These are phyloP conservation scores for Globisporangium rhizosaccharum DNA, from an alignment of 352 stramenopile species.

Conservation along the genomic window DNA sequence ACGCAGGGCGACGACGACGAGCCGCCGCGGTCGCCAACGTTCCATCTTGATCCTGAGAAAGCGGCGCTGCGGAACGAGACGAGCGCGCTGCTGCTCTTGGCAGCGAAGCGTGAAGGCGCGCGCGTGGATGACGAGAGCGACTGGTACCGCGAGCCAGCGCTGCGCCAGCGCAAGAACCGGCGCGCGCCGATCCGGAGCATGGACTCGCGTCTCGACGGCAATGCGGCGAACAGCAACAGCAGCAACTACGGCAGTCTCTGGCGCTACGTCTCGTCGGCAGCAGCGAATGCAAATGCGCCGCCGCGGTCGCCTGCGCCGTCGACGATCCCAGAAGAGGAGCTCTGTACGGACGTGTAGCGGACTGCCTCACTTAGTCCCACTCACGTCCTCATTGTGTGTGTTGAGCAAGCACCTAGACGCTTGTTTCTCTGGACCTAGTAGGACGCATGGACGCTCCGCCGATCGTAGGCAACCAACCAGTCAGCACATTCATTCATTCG, in stretches of 20 bases:
- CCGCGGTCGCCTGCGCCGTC: slow-evolving; percentile 1
- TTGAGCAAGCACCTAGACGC: too few species aligned
- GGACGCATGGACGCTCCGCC: too few species aligned
- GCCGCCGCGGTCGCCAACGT: slow-evolving; percentile 3
- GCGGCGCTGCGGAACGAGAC: slow-evolving; percentile 18
- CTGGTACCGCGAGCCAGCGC: slow-evolving; percentile 63
- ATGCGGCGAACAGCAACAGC: not conserved
- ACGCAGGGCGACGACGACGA: slow-evolving; percentile 7
- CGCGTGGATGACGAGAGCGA: slow-evolving; percentile 52
- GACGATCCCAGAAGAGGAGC: slow-evolving; percentile 7
- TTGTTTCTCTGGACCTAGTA: too few species aligned
- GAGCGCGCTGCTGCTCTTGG: slow-evolving; percentile 32
- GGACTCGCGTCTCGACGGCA: slow-evolving; percentile 8
- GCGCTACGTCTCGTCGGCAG: not conserved
- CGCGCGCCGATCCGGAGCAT: slow-evolving; percentile 5
- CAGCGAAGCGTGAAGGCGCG: slow-evolving; percentile 27
- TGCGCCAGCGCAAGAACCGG: slow-evolving; percentile 29
- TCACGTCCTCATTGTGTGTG: too few species aligned
- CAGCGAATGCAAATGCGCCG: not conserved
- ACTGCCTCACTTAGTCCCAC: too few species aligned
- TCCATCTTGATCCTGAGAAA: slow-evolving; percentile 9
- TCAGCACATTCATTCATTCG: not conserved
- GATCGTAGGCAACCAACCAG: too few species aligned
- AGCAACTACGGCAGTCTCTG: slow-evolving; percentile 15
- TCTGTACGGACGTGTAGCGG: too few species aligned